These are phyloP conservation scores for Fusarium heterosporum DNA, from an alignment of 2,329 filamentous ascomycete species.

Conservation along the genomic window DNA sequence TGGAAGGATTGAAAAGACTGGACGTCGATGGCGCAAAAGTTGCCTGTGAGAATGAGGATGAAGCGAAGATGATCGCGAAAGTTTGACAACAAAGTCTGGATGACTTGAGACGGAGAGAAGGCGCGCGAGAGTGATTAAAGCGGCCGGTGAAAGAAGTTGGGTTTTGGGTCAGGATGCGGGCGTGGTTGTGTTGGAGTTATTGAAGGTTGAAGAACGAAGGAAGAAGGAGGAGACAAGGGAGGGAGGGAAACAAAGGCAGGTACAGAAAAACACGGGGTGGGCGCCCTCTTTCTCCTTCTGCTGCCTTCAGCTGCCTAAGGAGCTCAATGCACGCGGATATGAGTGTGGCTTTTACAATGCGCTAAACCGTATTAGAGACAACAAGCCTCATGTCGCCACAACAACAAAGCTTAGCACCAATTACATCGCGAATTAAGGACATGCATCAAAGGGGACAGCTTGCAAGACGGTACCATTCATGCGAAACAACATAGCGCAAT, in stretches of 20 bases:
- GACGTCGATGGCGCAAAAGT: conserved; percentile 27
- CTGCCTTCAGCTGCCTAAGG: conserved; percentile 33
- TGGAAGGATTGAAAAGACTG: conserved; percentile 6
- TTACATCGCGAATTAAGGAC: conserved; percentile 18
- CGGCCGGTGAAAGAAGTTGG: conserved; percentile 28
- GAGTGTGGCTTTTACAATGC: conserved; percentile 17
- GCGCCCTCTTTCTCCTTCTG: conserved; percentile 37
- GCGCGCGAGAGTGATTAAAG: conserved; percentile 32
- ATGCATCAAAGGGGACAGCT: conserved; percentile 24
- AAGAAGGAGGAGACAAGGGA: conserved; percentile 26
- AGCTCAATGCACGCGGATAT: conserved; percentile 27
- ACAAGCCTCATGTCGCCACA: conserved; percentile 42
- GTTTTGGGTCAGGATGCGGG: conserved; percentile 39
- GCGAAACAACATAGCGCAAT: neutral
- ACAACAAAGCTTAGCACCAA: conserved; percentile 26
- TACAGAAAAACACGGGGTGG: conserved; percentile 47
- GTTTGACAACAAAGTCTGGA: conserved; percentile 14
- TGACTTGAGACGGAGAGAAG: conserved; percentile 25
- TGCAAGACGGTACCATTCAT: conserved; percentile 12
- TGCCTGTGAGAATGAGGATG: conserved; percentile 15
- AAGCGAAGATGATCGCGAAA: conserved; percentile 28
- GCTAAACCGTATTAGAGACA: conserved; percentile 30
- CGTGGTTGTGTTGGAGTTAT: conserved; percentile 32
- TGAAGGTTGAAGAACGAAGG: conserved; percentile 32
- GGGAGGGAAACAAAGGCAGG: conserved; percentile 24